Evolutionary conservation across 148 eudicot genomes (phyloP).

Genomic region (Rhododendron ferrugineum): DNA sequence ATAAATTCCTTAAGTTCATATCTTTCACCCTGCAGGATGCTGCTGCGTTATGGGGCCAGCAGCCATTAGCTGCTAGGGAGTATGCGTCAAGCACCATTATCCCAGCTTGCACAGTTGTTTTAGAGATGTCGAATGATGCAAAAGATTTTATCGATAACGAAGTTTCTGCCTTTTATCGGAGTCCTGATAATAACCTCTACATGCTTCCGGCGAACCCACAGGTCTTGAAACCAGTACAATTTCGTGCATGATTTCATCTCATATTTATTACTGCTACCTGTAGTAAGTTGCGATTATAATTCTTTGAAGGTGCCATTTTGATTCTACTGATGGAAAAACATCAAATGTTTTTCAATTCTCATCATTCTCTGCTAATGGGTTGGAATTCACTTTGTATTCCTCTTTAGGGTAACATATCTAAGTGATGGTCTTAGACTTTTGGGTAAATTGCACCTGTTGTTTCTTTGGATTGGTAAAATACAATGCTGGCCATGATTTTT

Average conservation of each 20-base stretch:
- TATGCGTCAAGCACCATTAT: slow-evolving; percentile 91
- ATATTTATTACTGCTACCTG: neutral
- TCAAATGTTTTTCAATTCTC: neutral
- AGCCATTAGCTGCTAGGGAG: slow-evolving; percentile 90
- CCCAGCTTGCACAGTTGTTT: slow-evolving; percentile 73
- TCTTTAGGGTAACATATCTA: neutral
- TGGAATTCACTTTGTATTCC: neutral
- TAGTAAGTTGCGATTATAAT: neutral
- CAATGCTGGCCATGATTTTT: neutral
- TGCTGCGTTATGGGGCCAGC: slow-evolving; percentile 93
- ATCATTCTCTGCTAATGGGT: neutral
- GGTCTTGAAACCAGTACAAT: slow-evolving; percentile 33
- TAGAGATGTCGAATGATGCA: slow-evolving; percentile 66
- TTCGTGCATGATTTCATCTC: neutral
- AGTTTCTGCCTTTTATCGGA: slow-evolving; percentile 69
- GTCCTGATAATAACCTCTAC: slow-evolving; percentile 90
- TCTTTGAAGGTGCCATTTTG: neutral
- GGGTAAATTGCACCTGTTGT: neutral
- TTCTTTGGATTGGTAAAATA: neutral
- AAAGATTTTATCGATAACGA: slow-evolving; percentile 81
- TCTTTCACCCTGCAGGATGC: slow-evolving; percentile 58
- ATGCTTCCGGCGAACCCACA: slow-evolving; percentile 97
- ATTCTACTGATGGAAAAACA: neutral
- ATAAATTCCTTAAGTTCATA: neutral
- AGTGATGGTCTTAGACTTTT: neutral